Percentiles rank a stretch among this genome's conserved stretches.
These are phyloP conservation scores for Trichoderma breve DNA, from an alignment of 2,329 filamentous ascomycete genomes.

Conservation along the genomic window DNA sequence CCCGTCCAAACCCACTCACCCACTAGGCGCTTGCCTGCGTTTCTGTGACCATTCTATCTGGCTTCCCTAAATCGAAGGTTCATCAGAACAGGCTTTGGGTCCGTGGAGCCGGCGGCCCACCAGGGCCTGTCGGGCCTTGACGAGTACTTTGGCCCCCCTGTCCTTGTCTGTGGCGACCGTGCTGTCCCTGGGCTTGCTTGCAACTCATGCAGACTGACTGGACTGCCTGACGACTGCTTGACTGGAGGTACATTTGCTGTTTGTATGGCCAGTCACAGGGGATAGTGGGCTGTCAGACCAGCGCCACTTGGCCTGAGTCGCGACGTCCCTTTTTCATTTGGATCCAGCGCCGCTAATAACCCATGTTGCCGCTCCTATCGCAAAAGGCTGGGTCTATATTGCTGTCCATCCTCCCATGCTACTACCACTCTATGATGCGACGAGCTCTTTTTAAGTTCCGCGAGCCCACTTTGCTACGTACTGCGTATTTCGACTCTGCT, in stretches of 20 bases:
- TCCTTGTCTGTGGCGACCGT: conserved; percentile 18
- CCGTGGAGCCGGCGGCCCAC: conserved; percentile 11
- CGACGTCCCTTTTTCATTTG: conserved; percentile 19
- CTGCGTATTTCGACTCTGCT: neutral
- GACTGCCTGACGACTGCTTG: neutral
- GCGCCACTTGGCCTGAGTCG: conserved; percentile 21
- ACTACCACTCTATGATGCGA: conserved; percentile 12
- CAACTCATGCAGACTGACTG: conserved; percentile 15
- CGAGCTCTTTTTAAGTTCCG: conserved; percentile 17
- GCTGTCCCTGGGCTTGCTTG: conserved; percentile 16
- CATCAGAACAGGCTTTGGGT: conserved; percentile 23
- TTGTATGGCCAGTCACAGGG: conserved; percentile 1
- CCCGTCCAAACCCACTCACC: conserved; percentile 9
- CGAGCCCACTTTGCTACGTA: conserved; percentile 7
- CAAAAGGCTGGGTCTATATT: conserved; percentile 14
- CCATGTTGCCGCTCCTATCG: conserved; percentile 21
- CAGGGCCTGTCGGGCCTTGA: conserved; percentile 2
- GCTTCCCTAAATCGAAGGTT: conserved; percentile 25
- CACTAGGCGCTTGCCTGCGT: conserved; percentile 25
- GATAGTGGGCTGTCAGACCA: conserved; percentile 22
- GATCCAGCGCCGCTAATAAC: conserved; percentile 12
- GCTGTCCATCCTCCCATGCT: conserved; percentile 18
- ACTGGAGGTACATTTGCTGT: neutral
- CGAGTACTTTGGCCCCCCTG: conserved; percentile 10
- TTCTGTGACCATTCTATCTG: conserved; percentile 35